phyloP scores from a whole-genome alignment of 2,329 filamentous ascomycete species.

The Botrytis hyacinthi region DNA sequence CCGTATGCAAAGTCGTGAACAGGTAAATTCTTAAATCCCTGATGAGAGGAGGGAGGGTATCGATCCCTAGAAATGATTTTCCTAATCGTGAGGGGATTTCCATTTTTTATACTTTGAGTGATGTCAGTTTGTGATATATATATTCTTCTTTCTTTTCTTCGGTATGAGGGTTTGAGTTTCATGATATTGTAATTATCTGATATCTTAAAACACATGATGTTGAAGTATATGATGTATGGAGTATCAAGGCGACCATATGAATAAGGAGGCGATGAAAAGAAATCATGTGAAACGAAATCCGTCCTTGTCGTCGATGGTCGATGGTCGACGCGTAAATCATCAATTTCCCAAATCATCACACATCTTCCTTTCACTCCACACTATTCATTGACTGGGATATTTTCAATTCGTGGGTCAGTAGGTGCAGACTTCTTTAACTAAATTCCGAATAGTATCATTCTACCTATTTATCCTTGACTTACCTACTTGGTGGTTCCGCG shows the following conservation, averaged over 20 bases:
- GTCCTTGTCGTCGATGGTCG: neutral
- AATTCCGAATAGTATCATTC: neutral
- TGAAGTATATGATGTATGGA: neutral
- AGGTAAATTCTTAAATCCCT: neutral
- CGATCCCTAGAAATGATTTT: neutral
- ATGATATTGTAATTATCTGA: neutral
- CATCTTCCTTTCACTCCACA: neutral
- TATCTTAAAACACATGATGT: neutral
- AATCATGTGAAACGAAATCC: neutral
- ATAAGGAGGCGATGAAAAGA: too few relatives aligned
- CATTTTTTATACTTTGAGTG: slow-evolving; percentile 5
- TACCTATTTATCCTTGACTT: neutral
- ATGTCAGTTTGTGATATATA: neutral
- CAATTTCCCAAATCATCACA: neutral
- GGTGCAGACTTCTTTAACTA: neutral
- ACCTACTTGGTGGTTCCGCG: neutral
- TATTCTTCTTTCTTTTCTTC: neutral
- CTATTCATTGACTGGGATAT: neutral
- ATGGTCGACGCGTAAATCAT: neutral
- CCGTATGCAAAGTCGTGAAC: neutral
- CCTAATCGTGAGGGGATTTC: too few relatives aligned
- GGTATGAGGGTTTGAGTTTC: neutral
- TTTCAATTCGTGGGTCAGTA: neutral
- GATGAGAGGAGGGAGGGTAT: neutral
- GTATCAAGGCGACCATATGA: too few relatives aligned